Evolutionary conservation across 805 yeast species (phyloP).

Genomic region (Cyberlindnera nakhonratchasimensis): DNA sequence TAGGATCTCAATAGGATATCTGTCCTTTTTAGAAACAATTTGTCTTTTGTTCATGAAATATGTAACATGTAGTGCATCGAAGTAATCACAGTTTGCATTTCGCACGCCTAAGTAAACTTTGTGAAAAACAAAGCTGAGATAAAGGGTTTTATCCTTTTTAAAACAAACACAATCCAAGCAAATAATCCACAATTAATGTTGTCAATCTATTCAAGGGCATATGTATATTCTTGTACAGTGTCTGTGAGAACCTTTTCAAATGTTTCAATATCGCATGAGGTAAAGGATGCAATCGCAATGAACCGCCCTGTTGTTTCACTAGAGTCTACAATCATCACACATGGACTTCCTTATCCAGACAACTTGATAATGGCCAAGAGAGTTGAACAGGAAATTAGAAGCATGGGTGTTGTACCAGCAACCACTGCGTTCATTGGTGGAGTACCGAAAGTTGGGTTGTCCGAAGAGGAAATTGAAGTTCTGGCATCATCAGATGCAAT

Average conservation of each 20-base stretch:
- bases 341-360: slow-evolving; percentile 81
- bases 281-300: slow-evolving; percentile 55
- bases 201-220: not conserved
- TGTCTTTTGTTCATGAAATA: too few relatives aligned
- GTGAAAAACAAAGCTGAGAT: too few relatives aligned
- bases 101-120: too few relatives aligned
- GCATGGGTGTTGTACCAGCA: slow-evolving; percentile 73
- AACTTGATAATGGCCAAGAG: slow-evolving; percentile 67
- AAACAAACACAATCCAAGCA: too few relatives aligned
- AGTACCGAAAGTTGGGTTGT: slow-evolving; percentile 64
- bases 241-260: not conserved
- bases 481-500: slow-evolving; percentile 40
- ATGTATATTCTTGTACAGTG: not conserved
- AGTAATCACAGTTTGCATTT: too few relatives aligned
- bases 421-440: slow-evolving; percentile 80
- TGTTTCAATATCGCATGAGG: slow-evolving; percentile 39
- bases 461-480: slow-evolving; percentile 41
- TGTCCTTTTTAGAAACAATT: too few relatives aligned
- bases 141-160: too few relatives aligned
- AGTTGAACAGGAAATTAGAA: slow-evolving; percentile 61
- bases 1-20: not conserved
- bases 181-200: not conserved
- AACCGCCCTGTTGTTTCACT: slow-evolving; percentile 72
- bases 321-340: slow-evolving; percentile 86
- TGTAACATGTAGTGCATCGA: too few relatives aligned